A percentile compares a stretch with the other conserved stretches of the same genome.
Conservation (phyloP, 2,329 filamentous ascomycete species). For the Colletotrichum higginsianum region DNA sequence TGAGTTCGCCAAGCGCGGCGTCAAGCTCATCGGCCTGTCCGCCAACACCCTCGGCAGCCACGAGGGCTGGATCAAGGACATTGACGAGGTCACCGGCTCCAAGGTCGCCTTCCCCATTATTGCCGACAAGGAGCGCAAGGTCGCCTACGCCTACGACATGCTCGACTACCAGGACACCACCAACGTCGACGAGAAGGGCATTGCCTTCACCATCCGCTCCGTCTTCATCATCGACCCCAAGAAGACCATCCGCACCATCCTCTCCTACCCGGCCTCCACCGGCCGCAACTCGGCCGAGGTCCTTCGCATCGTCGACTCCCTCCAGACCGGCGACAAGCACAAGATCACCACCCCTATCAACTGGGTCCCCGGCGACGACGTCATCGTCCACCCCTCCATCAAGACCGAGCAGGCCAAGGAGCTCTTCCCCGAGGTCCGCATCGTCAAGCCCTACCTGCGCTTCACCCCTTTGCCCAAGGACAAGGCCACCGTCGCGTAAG, state of each 20-base stretch:
- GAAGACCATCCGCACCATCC: conserved; percentile 93
- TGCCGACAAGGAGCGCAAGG: conserved; percentile 82
- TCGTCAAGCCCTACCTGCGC: conserved; percentile 81
- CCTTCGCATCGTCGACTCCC: conserved; percentile 82
- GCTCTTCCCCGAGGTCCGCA: conserved; percentile 84
- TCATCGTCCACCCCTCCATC: conserved; percentile 89
- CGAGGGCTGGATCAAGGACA: conserved; percentile 92
- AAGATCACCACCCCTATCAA: conserved; percentile 91
- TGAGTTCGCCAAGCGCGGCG: conserved; percentile 88
- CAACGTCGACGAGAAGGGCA: conserved; percentile 85
- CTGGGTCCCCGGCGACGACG: conserved; percentile 90
- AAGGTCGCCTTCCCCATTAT: conserved; percentile 84
- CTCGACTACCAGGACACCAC: conserved; percentile 85
- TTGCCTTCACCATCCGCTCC: conserved; percentile 93
- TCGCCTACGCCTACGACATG: conserved; percentile 86
- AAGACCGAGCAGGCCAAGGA: conserved; percentile 88
- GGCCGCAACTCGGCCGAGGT: conserved; percentile 88
- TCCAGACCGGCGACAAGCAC: conserved; percentile 90
- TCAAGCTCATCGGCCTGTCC: conserved; percentile 92
- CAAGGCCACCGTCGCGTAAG: conserved; percentile 55
- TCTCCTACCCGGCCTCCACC: conserved; percentile 92
- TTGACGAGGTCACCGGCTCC: conserved; percentile 82
- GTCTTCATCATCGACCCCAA: conserved; percentile 95
- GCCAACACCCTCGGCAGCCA: conserved; percentile 90
- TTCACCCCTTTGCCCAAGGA: conserved; percentile 78